These are phyloP conservation scores for Chlamydomonas incerta DNA, from an alignment of 139 green algal genomes.

Conservation along the genomic window DNA sequence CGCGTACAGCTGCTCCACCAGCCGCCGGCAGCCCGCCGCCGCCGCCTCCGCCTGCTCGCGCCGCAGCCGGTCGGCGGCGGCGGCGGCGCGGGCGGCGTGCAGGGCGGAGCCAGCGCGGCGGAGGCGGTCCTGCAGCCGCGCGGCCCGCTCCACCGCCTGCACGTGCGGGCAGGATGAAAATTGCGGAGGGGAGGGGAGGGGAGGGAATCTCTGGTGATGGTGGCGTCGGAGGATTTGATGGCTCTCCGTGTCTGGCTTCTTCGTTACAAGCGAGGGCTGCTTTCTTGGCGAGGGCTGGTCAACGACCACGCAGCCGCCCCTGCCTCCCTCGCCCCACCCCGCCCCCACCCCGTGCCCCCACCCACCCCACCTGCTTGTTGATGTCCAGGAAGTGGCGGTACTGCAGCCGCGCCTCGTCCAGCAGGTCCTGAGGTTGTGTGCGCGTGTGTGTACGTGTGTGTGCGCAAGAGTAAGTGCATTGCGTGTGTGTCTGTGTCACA, in stretches of 20 bases:
- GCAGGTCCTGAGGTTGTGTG: too few species aligned
- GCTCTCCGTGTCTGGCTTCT: too few species aligned
- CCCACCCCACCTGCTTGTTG: constrained; percentile 19
- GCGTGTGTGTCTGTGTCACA: too few species aligned
- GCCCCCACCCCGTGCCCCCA: neutral
- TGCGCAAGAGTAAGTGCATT: too few species aligned
- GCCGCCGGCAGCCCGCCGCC: neutral
- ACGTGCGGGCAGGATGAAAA: too few species aligned
- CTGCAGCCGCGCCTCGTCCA: constrained; percentile 38
- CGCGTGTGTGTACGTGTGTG: too few species aligned
- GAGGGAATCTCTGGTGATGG: too few species aligned
- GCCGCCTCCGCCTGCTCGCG: neutral
- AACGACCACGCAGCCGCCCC: neutral
- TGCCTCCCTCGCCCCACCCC: neutral
- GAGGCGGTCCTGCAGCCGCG: constrained; percentile 30
- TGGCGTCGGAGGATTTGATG: too few species aligned
- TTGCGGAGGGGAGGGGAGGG: too few species aligned
- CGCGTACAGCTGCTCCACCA: constrained; percentile 12
- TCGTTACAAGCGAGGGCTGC: too few species aligned
- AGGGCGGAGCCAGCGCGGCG: constrained; percentile 21
- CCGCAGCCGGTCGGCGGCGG: neutral
- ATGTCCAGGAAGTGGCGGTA: constrained; percentile 37
- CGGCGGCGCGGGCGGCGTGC: neutral
- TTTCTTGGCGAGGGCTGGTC: too few species aligned
- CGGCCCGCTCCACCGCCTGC: constrained; percentile 15